Evolutionary conservation across 2,329 filamentous ascomycete species (phyloP).

Genomic region (Aspergillus puulaauensis): DNA sequence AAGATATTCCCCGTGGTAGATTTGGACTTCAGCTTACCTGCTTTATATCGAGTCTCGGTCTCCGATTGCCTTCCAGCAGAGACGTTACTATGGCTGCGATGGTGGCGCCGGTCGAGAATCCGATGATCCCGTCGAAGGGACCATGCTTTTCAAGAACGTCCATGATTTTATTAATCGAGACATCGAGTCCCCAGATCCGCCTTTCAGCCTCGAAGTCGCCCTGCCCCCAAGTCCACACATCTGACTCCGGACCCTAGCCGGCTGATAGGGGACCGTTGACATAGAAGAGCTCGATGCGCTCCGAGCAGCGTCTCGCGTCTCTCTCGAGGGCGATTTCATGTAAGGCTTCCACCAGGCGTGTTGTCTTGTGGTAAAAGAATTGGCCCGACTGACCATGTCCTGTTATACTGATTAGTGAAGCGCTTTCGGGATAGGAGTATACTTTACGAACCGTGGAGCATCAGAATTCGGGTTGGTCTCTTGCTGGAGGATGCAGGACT

Average conservation of each 20-base stretch:
- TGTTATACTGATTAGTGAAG: neutral
- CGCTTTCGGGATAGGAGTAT: too few species aligned
- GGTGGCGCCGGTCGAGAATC: neutral
- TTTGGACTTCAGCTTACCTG: too few species aligned
- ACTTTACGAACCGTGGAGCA: too few species aligned
- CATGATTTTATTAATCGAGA: neutral
- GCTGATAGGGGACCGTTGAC: neutral
- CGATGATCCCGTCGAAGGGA: neutral
- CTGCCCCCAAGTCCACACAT: neutral
- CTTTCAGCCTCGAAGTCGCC: neutral
- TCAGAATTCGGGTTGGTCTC: too few species aligned
- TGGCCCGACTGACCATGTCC: neutral
- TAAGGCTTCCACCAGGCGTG: neutral
- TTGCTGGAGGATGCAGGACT: too few species aligned
- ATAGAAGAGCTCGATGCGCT: neutral
- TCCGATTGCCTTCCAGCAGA: neutral
- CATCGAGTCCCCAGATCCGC: neutral
- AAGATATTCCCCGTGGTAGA: accelerated
- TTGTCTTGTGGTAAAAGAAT: neutral
- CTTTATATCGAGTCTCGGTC: too few species aligned
- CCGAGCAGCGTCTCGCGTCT: neutral
- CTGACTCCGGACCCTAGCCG: neutral
- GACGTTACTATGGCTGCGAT: neutral
- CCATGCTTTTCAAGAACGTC: neutral
- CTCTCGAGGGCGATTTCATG: neutral